Evolutionary conservation across 345 rosid genomes (phyloP).

Genomic region (Laguncularia racemosa): DNA sequence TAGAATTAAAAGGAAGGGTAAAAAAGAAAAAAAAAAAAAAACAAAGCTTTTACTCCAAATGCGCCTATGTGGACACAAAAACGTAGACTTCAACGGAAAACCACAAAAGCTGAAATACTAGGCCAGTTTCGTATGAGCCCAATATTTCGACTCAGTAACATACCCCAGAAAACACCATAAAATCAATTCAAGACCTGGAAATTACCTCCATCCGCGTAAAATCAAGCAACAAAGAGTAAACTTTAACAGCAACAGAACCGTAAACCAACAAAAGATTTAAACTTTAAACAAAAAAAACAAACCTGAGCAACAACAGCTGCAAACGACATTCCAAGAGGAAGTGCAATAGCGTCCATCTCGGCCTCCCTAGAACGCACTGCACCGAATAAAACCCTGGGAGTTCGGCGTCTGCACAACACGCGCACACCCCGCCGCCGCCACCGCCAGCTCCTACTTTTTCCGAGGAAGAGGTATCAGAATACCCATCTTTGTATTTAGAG

Average conservation of each 20-base stretch:
- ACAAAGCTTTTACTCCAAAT: too few species aligned
- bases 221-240: neutral
- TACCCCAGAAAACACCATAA: too few species aligned
- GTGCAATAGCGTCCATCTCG: conserved; percentile 60
- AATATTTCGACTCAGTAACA: too few species aligned
- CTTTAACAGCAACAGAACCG: neutral
- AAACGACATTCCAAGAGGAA: conserved; percentile 89
- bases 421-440: neutral
- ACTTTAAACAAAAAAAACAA: conserved; percentile 7
- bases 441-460: conserved; percentile 15
- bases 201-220: neutral
- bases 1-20: too few species aligned
- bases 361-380: conserved; percentile 25
- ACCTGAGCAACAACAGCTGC: conserved; percentile 89
- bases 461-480: conserved; percentile 17
- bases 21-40: too few species aligned
- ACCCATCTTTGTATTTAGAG: neutral
- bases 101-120: too few species aligned
- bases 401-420: conserved; percentile 29
- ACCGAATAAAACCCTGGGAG: conserved; percentile 26
- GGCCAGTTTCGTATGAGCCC: too few species aligned
- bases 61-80: too few species aligned
- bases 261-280: neutral
- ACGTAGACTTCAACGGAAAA: too few species aligned
- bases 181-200: neutral